A percentile compares a stretch with the other conserved stretches of the same genome.
Conservation (phyloP, 768 basidiomycete species). For the Xerocomellus amylosporus region DNA sequence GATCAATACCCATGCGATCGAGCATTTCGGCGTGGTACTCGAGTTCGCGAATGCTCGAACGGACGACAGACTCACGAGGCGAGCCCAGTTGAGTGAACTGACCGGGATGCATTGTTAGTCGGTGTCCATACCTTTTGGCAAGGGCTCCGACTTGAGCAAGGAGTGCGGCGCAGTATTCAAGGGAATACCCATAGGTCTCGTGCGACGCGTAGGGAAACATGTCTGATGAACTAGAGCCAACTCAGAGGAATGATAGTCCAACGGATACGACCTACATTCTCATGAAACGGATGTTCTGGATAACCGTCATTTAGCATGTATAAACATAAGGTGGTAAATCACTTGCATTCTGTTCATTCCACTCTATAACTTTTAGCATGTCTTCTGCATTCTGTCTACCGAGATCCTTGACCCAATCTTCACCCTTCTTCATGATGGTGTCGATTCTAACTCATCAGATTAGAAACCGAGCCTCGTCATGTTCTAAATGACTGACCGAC, state of each 20-base stretch:
- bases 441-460: slow-evolving; percentile 49
- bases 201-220: slow-evolving; percentile 95
- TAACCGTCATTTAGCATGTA: not conserved
- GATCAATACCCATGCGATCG: slow-evolving; percentile 83
- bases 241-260: not conserved
- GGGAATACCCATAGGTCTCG: slow-evolving; percentile 70
- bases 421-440: slow-evolving; percentile 75
- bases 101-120: slow-evolving; percentile 86
- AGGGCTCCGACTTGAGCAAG: slow-evolving; percentile 59
- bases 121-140: slow-evolving; percentile 67
- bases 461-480: not conserved
- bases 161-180: slow-evolving; percentile 65
- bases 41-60: slow-evolving; percentile 75
- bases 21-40: slow-evolving; percentile 87
- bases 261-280: slow-evolving; percentile 43
- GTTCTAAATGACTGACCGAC: slow-evolving; percentile 40
- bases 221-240: slow-evolving; percentile 59
- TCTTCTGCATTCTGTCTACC: slow-evolving; percentile 75
- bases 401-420: slow-evolving; percentile 79
- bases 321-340: not conserved
- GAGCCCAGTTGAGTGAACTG: slow-evolving; percentile 84
- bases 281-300: slow-evolving; percentile 76
- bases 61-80: slow-evolving; percentile 70
- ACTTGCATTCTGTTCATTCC: slow-evolving; percentile 83
- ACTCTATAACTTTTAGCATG: slow-evolving; percentile 71